A percentile compares a stretch with the other conserved stretches of the same genome.
These are phyloP conservation scores for Actinomucor elegans DNA, from an alignment of 371 early-diverging fungal species.

Conservation along the genomic window DNA sequence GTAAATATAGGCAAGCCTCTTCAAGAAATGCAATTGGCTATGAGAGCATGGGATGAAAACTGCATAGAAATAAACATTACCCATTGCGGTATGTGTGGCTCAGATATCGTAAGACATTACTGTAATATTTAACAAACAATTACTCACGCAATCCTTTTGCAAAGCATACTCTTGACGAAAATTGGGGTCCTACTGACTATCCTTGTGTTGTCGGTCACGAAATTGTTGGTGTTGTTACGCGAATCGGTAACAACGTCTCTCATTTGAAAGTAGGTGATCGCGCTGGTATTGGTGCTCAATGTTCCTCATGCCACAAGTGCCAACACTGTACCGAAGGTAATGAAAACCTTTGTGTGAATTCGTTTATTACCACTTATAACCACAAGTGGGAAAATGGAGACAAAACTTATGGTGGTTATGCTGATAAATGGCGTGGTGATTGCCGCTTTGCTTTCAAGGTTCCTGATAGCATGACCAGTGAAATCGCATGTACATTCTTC, in stretches of 20 bases:
- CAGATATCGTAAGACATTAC: too few relatives aligned
- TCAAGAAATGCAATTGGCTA: constrained; percentile 11
- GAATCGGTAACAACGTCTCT: constrained; percentile 46
- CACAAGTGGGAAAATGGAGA: constrained; percentile 49
- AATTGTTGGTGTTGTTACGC: constrained; percentile 51
- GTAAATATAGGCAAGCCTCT: constrained; percentile 11
- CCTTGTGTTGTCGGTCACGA: constrained; percentile 68
- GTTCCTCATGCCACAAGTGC: constrained; percentile 37
- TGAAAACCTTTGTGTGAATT: constrained; percentile 37
- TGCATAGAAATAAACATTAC: constrained; percentile 52
- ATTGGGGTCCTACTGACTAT: constrained; percentile 56
- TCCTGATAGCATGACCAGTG: constrained; percentile 48
- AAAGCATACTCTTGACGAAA: constrained; percentile 47
- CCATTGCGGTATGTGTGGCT: constrained; percentile 57
- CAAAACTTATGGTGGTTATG: constrained; percentile 70
- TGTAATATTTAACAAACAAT: too few relatives aligned
- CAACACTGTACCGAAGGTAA: constrained; percentile 25
- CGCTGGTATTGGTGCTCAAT: constrained; percentile 71
- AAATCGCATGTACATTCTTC: constrained; percentile 52
- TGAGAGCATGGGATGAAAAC: constrained; percentile 42
- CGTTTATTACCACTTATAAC: constrained; percentile 61
- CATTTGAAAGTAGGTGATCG: constrained; percentile 59
- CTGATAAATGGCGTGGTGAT: constrained; percentile 58
- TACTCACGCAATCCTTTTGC: constrained; percentile 36
- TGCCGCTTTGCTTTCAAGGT: constrained; percentile 53